phyloP scores from a whole-genome alignment of 306 rosid genomes.

The Lathyrus sativus region DNA sequence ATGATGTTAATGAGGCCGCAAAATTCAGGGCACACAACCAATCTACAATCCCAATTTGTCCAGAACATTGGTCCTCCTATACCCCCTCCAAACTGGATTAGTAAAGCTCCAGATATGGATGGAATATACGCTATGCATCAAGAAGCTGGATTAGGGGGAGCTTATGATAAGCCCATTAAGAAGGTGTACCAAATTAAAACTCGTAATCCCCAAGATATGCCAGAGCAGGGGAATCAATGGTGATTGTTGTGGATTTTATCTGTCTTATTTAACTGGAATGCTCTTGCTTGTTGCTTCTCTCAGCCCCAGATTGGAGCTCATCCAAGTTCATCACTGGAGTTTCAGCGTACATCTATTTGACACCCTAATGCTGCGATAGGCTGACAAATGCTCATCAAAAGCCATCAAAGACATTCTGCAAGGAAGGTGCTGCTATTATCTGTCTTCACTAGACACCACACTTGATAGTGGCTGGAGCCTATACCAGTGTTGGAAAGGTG shows the following conservation, averaged over 20 bases:
- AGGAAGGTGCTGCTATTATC: conserved; percentile 30
- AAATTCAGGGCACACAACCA: conserved; percentile 49
- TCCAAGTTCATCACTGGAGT: conserved; percentile 30
- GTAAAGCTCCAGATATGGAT: conserved; percentile 50
- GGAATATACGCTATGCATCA: conserved; percentile 57
- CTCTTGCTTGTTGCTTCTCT: conserved; percentile 30
- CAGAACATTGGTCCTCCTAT: conserved; percentile 66
- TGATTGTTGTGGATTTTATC: conserved; percentile 41
- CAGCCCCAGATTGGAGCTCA: conserved; percentile 36
- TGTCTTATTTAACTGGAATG: conserved; percentile 32
- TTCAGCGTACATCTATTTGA: conserved; percentile 30
- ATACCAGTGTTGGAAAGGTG: conserved; percentile 29
- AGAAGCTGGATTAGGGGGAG: conserved; percentile 53
- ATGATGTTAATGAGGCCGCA: conserved; percentile 41
- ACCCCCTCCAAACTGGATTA: conserved; percentile 89
- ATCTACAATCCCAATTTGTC: conserved; percentile 46
- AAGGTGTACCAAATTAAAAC: conserved; percentile 68
- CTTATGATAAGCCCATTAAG: conserved; percentile 64
- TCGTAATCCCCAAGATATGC: conserved; percentile 49
- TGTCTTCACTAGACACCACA: conserved; percentile 4
- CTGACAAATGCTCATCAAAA: conserved; percentile 17
- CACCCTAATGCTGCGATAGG: conserved; percentile 16
- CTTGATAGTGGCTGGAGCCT: conserved; percentile 9
- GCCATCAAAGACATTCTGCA: conserved; percentile 15
- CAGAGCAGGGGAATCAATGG: conserved; percentile 48